phyloP scores from a whole-genome alignment of 257 asterid genomes.

The Ballota nigra region DNA sequence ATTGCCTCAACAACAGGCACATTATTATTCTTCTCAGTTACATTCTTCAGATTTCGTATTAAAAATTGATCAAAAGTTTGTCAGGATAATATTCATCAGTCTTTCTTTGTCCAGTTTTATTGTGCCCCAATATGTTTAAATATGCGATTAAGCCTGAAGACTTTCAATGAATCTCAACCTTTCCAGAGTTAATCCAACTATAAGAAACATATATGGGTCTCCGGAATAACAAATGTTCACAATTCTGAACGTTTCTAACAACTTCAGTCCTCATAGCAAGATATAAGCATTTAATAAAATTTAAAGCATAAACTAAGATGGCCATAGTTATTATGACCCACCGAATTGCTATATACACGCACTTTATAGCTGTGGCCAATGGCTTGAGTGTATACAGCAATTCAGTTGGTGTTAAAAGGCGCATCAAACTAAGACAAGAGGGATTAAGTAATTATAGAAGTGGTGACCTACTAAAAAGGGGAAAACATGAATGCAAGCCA shows the following conservation, averaged over 20 bases:
- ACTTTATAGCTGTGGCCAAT: neutral
- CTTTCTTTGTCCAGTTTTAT: neutral
- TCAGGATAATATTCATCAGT: neutral
- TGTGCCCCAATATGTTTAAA: neutral
- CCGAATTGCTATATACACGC: neutral
- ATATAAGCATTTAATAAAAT: neutral
- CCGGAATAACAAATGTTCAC: neutral
- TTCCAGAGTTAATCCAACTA: neutral
- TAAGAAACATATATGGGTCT: neutral
- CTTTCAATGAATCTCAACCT: constrained; percentile 12
- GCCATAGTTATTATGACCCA: neutral
- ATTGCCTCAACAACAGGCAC: neutral
- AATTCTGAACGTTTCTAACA: neutral
- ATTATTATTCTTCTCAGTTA: neutral
- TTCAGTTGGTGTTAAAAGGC: neutral
- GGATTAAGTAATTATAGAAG: neutral
- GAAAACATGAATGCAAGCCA: neutral
- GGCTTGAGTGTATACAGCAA: neutral
- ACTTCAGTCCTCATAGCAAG: neutral
- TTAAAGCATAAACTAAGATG: neutral
- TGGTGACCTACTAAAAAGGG: neutral
- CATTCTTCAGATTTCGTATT: neutral
- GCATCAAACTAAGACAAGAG: neutral
- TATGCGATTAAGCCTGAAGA: neutral
- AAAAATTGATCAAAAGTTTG: neutral